Base-by-base conservation (phyloP, 768 basidiomycete species). In the Hydnomerulius pinastri region DNA sequence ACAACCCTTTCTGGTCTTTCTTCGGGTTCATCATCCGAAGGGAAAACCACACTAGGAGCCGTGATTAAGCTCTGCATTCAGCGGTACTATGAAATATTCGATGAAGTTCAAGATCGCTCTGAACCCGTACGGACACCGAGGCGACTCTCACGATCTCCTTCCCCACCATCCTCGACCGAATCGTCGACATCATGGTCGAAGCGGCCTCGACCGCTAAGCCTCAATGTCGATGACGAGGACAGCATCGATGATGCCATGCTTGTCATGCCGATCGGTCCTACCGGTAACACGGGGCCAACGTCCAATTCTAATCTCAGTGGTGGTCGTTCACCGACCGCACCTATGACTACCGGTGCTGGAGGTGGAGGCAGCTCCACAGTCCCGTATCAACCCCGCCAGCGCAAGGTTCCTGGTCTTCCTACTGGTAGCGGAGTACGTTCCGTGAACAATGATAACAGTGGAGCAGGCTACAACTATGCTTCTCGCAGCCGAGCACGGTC, bases 51-150 rank as follows among this genome's bases (percentile, higher is more conserved):
- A 1, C 73, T 93, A 0, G 90, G 89, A 3, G 73, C 75, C 53
- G 72, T 92, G 35, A 74, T 92, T 66, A 84, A 84, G 62, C 70
- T 90, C 36, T 92, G 88, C 65, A 91, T 92, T 43, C 79, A 87
- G 59, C 81, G 81, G 36, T 93, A 92, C 64, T 92, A 86, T 64
- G 91, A 93, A 63, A 73, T 92, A 25, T 93, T 93, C 58, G 90
- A 92, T 62, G 91, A 92, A 57, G 68, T 86, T n/a, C 70, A 66
- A 49, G 91, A 92, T 68, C 79, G 83, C 13, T 77, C 77, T 51
- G 89, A 91, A 56, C 83, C 83, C 3, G 54, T 80, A 12, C 70
- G 71, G 2, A 71, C 68, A 12, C 30, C 43, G 3, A 48, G 48
- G 36, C 50, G 20, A 23, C 45, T 59, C 18, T 66, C 64, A 6